A percentile compares a stretch with the other conserved stretches of the same genome.
Evolutionary conservation across 306 rosid genomes (phyloP).

Genomic region (Casuarina equisetifolia): DNA sequence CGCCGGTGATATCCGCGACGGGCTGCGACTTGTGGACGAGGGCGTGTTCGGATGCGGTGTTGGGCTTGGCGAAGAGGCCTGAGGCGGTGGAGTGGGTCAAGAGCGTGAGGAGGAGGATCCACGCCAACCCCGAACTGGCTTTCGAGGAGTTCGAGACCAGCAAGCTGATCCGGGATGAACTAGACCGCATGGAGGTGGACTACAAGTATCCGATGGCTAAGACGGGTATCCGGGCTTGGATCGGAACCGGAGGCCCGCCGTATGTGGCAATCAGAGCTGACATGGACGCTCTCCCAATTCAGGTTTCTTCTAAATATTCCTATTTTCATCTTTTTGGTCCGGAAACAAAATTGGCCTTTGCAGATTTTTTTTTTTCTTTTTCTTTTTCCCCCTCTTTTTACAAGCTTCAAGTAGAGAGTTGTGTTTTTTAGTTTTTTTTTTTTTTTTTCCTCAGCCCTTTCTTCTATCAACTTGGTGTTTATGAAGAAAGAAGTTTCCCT

Average conservation of each 20-base stretch:
- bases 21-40: slow-evolving; percentile 58
- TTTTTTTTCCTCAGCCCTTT: background rate
- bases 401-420: background rate
- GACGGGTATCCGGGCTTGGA: slow-evolving; percentile 85
- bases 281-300: slow-evolving; percentile 99
- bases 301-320: slow-evolving; percentile 39
- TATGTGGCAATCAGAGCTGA: slow-evolving; percentile 93
- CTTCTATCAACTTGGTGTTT: background rate
- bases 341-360: background rate
- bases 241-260: slow-evolving; percentile 92
- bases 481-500: background rate
- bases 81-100: slow-evolving; percentile 73
- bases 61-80: slow-evolving; percentile 53
- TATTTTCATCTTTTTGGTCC: background rate
- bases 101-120: slow-evolving; percentile 69
- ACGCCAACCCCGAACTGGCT: slow-evolving; percentile 83
- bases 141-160: slow-evolving; percentile 89
- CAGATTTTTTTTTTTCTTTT: background rate
- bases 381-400: background rate
- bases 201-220: slow-evolving; percentile 67
- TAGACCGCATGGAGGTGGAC: slow-evolving; percentile 71
- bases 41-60: slow-evolving; percentile 64
- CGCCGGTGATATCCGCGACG: background rate
- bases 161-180: slow-evolving; percentile 58
- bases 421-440: background rate